Percentiles rank a stretch among this genome's conserved stretches.
phyloP scores from a whole-genome alignment of 163 green algal genomes.

The Prototheca cutis region DNA sequence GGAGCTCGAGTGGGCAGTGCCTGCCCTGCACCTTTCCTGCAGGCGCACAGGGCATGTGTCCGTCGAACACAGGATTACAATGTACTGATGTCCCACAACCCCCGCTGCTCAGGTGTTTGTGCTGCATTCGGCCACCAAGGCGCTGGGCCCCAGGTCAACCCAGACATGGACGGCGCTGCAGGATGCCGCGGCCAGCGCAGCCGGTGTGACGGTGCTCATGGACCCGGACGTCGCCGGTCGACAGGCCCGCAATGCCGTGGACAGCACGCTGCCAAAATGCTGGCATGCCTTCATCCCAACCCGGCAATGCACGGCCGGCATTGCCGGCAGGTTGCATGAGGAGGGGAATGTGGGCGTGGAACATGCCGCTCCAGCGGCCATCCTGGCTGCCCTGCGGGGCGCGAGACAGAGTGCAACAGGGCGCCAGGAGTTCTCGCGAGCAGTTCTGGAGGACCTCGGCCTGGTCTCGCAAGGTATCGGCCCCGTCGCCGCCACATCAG shows the following conservation, averaged over 20 bases:
- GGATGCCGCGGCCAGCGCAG: not conserved
- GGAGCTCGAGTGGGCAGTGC: too few species aligned
- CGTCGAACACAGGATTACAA: too few species aligned
- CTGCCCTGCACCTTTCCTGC: too few species aligned
- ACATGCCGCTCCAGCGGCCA: constrained; percentile 20
- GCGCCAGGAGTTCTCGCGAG: constrained; percentile 17
- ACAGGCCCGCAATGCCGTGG: constrained; percentile 24
- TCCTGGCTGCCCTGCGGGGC: constrained; percentile 14
- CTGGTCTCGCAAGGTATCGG: constrained; percentile 10
- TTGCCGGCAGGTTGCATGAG: constrained; percentile 24
- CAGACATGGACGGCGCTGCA: constrained; percentile 7
- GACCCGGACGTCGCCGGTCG: constrained; percentile 39
- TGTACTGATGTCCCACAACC: too few species aligned
- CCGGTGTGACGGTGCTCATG: constrained; percentile 25
- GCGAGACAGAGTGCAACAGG: constrained; percentile 1
- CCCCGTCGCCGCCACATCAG: not conserved
- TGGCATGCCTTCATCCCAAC: constrained; percentile 36
- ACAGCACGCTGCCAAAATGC: constrained; percentile 10
- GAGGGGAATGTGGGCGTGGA: constrained; percentile 38
- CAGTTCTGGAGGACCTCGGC: constrained; percentile 16
- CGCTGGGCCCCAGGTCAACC: not conserved
- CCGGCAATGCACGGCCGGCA: constrained; percentile 5
- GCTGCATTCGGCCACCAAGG: constrained; percentile 16
- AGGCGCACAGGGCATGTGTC: too few species aligned
- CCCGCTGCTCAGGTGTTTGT: constrained; percentile 17